These are phyloP conservation scores for Kluyveromyces starmeri DNA, from an alignment of 805 yeast species.

Conservation along the genomic window DNA sequence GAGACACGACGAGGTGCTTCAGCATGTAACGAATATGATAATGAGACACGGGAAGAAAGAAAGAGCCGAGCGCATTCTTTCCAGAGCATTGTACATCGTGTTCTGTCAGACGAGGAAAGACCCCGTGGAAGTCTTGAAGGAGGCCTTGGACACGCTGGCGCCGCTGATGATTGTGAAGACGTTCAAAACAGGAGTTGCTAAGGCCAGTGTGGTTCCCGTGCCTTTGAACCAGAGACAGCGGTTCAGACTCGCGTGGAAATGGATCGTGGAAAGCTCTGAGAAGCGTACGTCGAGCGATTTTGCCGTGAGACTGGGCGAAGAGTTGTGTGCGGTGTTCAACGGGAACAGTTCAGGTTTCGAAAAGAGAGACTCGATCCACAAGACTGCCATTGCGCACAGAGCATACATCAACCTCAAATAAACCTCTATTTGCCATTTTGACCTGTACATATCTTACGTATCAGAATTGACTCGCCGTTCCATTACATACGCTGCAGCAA, in stretches of 20 bases:
- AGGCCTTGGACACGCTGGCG: constrained; percentile 69
- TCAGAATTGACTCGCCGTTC: background rate
- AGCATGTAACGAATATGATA: constrained; percentile 72
- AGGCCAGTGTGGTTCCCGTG: constrained; percentile 68
- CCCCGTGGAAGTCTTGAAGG: constrained; percentile 69
- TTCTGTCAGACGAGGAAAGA: constrained; percentile 55
- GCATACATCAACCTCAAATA: constrained; percentile 50
- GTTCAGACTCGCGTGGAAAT: constrained; percentile 74
- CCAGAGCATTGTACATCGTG: constrained; percentile 69
- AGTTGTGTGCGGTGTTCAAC: constrained; percentile 62
- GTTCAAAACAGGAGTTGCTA: constrained; percentile 78
- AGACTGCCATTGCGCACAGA: constrained; percentile 80
- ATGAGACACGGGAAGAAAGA: constrained; percentile 91
- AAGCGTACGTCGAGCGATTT: constrained; percentile 73
- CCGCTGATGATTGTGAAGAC: constrained; percentile 77
- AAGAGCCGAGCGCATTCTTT: constrained; percentile 61
- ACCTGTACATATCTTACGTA: background rate
- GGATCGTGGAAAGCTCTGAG: constrained; percentile 82
- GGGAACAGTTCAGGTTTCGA: constrained; percentile 82
- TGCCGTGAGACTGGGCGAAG: constrained; percentile 86
- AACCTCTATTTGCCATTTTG: constrained; percentile 2
- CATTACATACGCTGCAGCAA: constrained; percentile 9
- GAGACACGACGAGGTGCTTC: constrained; percentile 58
- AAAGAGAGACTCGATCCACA: constrained; percentile 74
- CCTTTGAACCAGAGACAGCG: constrained; percentile 80